Evolutionary conservation across 202 grass and related monocot species (phyloP), one percentile per base, ranked within the genome.

Genomic region (Hordeum pubiflorum): DNA sequence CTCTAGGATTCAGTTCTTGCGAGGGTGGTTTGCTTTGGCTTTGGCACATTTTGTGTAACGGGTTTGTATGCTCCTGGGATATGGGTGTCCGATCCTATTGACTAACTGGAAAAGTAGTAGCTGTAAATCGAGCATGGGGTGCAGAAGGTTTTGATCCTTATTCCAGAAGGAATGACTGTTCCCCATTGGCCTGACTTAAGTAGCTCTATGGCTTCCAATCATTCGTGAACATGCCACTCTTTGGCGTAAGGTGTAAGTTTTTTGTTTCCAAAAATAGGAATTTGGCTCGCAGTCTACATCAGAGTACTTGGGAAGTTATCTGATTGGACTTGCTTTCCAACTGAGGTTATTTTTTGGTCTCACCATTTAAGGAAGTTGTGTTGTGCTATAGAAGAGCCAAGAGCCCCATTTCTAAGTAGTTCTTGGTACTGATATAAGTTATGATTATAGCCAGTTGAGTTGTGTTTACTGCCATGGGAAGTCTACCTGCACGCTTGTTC

Each of bases 401-500:
- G 41, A 44, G 22, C 12, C 22, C 59, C 43, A 58, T 48, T 68
- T 54, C 58, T 15, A 75, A 69, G 62, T 18, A 33, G 33, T 55
- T 20, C 5, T 64, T 34, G 52, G 36, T 38, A 15, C 43, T 46
- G 15, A 46, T 46, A 15, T 46, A 56, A 7, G 20, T 69, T 75
- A 48, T 32, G 63, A 13, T 68, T 80, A 37, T 68, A 58, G 60
- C 20, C 29, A 58, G 32, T 46, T 40, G 67, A 72, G 76, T 75
- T 66, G 20, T 48, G 48, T 50, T 34, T 21, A 68, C 57, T 72
- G 40, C 75, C 64, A 78, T 78, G 72, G 72, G 37, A 69, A 63
- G 37, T 62, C 9, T 84, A 78, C 74, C 18, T 64, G 33, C 9
- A 38, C 4, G 3, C 17, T 59, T 58, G 7, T 73, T 74, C 61